These are phyloP conservation scores for Mollisiaceae sp. DNA, from an alignment of 2,329 filamentous ascomycete species.

Conservation along the genomic window DNA sequence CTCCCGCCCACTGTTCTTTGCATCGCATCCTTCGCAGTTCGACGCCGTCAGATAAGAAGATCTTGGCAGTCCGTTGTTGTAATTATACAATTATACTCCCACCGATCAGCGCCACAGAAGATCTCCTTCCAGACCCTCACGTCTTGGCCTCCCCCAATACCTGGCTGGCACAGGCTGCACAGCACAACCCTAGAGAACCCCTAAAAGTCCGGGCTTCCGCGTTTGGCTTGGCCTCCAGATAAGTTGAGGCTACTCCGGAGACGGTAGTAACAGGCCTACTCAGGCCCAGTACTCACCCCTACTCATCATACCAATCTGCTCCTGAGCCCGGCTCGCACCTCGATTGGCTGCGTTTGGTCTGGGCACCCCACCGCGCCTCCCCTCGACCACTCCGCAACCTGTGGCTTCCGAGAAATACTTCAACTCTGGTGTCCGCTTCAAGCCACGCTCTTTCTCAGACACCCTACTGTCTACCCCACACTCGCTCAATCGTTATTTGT, in stretches of 20 bases:
- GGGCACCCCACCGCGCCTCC: not conserved
- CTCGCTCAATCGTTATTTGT: not conserved
- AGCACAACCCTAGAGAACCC: not conserved
- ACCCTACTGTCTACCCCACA: not conserved
- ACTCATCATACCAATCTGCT: not conserved
- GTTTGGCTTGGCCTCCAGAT: not conserved
- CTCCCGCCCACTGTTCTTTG: not conserved
- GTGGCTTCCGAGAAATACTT: not conserved
- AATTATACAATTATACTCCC: not conserved
- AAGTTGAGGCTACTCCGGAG: not conserved
- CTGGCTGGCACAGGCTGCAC: too few relatives aligned
- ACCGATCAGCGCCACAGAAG: not conserved
- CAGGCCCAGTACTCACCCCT: too few relatives aligned
- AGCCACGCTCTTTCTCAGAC: slow-evolving; percentile 5
- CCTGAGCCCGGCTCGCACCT: not conserved
- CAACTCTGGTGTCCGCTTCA: not conserved
- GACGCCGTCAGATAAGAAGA: not conserved
- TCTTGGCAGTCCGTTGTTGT: not conserved
- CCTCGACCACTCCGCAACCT: not conserved
- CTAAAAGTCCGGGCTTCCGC: not conserved
- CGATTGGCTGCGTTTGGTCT: not conserved
- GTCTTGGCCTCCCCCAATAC: not conserved
- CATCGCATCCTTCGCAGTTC: not conserved
- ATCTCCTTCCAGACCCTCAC: not conserved
- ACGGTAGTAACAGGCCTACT: too few relatives aligned